phyloP scores from a whole-genome alignment of 768 basidiomycete species.

The Macrolepiota fuliginosa region DNA sequence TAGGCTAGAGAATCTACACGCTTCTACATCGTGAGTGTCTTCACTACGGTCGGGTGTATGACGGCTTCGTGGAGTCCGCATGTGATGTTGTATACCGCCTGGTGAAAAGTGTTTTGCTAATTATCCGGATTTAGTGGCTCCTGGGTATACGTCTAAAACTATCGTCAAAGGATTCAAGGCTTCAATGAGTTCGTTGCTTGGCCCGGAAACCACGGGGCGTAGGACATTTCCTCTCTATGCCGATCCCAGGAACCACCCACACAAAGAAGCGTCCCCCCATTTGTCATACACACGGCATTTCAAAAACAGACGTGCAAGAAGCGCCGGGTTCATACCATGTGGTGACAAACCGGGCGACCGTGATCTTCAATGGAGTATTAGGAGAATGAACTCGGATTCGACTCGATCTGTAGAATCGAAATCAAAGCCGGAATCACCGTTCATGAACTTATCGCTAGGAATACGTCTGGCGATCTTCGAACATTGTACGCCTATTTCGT shows the following conservation, averaged over 20 bases:
- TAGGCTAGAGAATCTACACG: not conserved
- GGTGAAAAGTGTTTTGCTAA: not conserved
- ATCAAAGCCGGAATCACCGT: slow-evolving; percentile 19
- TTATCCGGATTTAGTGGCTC: not conserved
- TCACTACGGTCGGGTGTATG: not conserved
- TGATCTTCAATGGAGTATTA: not conserved
- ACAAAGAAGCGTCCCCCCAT: not conserved
- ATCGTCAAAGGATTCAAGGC: not conserved
- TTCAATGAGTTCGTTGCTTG: not conserved
- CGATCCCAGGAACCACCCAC: not conserved
- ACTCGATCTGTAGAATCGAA: not conserved
- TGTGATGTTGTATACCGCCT: not conserved
- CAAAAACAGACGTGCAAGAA: not conserved
- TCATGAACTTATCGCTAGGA: slow-evolving; percentile 30
- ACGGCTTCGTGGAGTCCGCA: not conserved
- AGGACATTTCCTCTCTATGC: not conserved
- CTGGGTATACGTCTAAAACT: not conserved
- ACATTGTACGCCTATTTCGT: slow-evolving; percentile 18
- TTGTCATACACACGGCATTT: not conserved
- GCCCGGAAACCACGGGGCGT: not conserved
- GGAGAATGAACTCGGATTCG: not conserved
- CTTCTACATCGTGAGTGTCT: not conserved
- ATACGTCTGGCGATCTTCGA: slow-evolving; percentile 28
- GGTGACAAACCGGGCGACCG: not conserved
- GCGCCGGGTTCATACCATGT: not conserved